Conservation (phyloP, 257 asterid species). For the Rhazya stricta region DNA sequence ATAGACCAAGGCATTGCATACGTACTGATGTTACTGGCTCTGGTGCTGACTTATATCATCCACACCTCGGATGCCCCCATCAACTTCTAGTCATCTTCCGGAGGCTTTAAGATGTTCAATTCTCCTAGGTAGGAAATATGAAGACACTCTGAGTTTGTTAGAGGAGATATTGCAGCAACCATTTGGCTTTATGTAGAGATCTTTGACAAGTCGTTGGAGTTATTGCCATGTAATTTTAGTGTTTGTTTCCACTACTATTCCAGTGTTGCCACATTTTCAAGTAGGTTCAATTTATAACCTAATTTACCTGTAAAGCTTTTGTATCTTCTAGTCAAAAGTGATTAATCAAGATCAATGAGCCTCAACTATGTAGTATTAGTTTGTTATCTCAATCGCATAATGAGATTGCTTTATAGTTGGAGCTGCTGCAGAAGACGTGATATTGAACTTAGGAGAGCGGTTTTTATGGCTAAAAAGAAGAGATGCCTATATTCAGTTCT, state of each 20-base stretch:
- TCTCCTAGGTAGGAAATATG: constrained; percentile 13
- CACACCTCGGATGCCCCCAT: constrained; percentile 55
- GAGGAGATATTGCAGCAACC: neutral
- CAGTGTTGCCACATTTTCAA: neutral
- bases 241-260: neutral
- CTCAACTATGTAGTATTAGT: neutral
- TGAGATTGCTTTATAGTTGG: neutral
- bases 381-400: neutral
- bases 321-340: neutral
- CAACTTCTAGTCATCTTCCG: constrained; percentile 18
- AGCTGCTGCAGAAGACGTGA: neutral
- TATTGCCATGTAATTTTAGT: neutral
- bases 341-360: neutral
- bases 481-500: neutral
- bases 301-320: neutral
- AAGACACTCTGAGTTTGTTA: neutral
- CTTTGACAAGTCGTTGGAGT: neutral
- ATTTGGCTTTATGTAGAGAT: neutral
- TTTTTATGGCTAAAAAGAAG: neutral
- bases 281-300: neutral
- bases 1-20: constrained; percentile 74
- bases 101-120: constrained; percentile 7
- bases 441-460: neutral
- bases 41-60: constrained; percentile 68
- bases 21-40: constrained; percentile 59